Percentiles rank a stretch among this genome's conserved stretches.
phyloP scores from a whole-genome alignment of 495 filamentous ascomycete genomes.

The Annulohypoxylon moriforme region DNA sequence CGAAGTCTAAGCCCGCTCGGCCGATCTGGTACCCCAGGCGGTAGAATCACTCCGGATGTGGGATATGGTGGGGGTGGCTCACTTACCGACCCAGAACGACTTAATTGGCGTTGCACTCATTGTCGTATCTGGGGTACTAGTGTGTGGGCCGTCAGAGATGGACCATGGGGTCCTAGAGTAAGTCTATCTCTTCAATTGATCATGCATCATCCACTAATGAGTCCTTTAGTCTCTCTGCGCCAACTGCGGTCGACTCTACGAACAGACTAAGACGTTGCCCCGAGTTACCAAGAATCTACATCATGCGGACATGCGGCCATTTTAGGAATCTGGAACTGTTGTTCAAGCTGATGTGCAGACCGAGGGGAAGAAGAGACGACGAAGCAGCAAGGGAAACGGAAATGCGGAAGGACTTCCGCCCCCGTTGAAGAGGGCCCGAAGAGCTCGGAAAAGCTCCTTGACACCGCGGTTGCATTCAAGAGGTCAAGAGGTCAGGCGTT shows the following conservation, averaged over 20 bases:
- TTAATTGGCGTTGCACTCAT: constrained; percentile 89
- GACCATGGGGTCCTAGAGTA: constrained; percentile 86
- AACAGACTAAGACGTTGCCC: constrained; percentile 85
- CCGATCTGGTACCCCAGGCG: constrained; percentile 73
- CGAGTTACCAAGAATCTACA: constrained; percentile 87
- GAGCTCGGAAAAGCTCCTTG: background rate
- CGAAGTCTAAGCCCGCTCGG: constrained; percentile 83
- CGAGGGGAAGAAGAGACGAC: background rate
- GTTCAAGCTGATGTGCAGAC: background rate
- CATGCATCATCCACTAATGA: constrained; percentile 22
- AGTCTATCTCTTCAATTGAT: constrained; percentile 46
- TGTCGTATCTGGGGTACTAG: constrained; percentile 88
- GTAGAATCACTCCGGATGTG: constrained; percentile 79
- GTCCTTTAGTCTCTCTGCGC: constrained; percentile 82
- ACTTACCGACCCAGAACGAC: constrained; percentile 81
- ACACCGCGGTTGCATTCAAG: constrained; percentile 9
- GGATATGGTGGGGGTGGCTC: constrained; percentile 73
- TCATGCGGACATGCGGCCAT: constrained; percentile 51
- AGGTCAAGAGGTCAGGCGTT: constrained; percentile 40
- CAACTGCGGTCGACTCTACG: constrained; percentile 91
- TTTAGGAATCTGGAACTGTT: constrained; percentile 41
- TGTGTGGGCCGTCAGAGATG: constrained; percentile 95
- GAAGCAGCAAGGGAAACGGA: background rate
- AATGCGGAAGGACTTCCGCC: background rate
- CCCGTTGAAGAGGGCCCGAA: background rate